Base-by-base conservation (phyloP, 164 flowering plant genomes). In the Nymphaea colorata region DNA sequence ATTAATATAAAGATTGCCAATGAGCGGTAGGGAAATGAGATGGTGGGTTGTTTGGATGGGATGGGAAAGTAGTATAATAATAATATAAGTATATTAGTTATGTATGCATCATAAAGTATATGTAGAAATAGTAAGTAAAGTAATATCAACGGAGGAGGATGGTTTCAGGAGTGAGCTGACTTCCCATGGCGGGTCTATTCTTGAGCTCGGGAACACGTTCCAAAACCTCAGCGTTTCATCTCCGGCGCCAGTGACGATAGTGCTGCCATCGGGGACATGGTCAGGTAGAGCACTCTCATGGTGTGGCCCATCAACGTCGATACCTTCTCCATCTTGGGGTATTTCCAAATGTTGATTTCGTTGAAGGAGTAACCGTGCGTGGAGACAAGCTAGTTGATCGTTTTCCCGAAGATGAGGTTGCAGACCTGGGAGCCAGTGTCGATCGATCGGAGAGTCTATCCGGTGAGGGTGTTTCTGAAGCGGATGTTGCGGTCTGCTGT, bases 161-260 rank as follows among this genome's bases (percentile, higher is more conserved):
- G n/a, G n/a, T n/a, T n/a, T n/a, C n/a, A n/a, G n/a, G n/a, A n/a
- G n/a, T n/a, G n/a, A n/a, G n/a, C n/a, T n/a, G n/a, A n/a, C n/a
- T n/a, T n/a, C n/a, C n/a, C n/a, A n/a, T n/a, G n/a, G n/a, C n/a
- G n/a, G n/a, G n/a, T n/a, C n/a, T n/a, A n/a, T n/a, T n/a, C n/a
- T n/a, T n/a, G n/a, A n/a, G n/a, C n/a, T n/a, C n/a, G 98, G 98
- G 72, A 94, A 94, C 8, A 94, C 91, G 80, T 89, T 94, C 98
- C 98, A 94, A 76, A 94, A 94, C 66, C 97, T 70, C 10, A 91
- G 95, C 42, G 97, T 94, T 77, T 94, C 98, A 73, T 94, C 98
- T 67, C 98, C 98, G n/a, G 98, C 97, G 68, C 98, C 98, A 0
- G 98, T 94, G 57, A 94, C 98, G 70, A 94, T 89, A 4, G 93